Evolutionary conservation across 768 basidiomycete genomes (phyloP).

Genomic region (Crepidotus variabilis): DNA sequence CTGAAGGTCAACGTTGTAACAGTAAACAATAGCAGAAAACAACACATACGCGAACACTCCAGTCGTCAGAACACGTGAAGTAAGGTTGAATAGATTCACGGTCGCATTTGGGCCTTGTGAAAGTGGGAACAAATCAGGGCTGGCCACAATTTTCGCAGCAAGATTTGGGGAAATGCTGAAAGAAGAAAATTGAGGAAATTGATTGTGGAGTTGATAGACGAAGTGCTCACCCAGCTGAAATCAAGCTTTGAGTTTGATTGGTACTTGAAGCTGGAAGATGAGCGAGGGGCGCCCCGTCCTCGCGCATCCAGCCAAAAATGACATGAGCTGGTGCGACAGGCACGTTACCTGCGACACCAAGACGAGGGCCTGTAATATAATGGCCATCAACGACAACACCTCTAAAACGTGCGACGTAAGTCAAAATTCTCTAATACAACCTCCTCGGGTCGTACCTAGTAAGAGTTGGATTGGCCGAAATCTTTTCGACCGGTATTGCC

Average conservation of each 20-base stretch:
- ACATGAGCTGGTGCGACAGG: slow-evolving; percentile 39
- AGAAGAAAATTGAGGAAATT: slow-evolving; percentile 1
- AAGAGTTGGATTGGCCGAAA: neutral
- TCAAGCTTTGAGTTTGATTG: slow-evolving; percentile 12
- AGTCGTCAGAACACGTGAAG: slow-evolving; percentile 39
- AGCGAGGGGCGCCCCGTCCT: slow-evolving; percentile 33
- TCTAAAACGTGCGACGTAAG: no score
- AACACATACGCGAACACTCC: slow-evolving; percentile 35
- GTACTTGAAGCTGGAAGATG: slow-evolving; percentile 31
- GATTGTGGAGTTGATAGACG: slow-evolving; percentile 3
- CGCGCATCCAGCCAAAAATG: slow-evolving; percentile 48
- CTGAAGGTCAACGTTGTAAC: neutral
- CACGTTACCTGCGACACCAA: slow-evolving; percentile 35
- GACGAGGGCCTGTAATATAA: slow-evolving; percentile 34
- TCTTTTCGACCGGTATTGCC: neutral
- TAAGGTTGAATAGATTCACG: slow-evolving; percentile 43
- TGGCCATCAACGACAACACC: slow-evolving; percentile 45
- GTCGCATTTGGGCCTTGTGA: slow-evolving; percentile 31
- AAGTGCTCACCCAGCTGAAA: slow-evolving; percentile 15
- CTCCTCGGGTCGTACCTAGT: no score
- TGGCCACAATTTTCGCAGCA: slow-evolving; percentile 6
- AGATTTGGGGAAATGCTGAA: slow-evolving; percentile 2
- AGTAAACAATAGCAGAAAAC: neutral
- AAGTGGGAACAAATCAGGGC: slow-evolving; percentile 35
- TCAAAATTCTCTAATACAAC: no score